phyloP scores from a whole-genome alignment of 495 filamentous ascomycete species.

The Extremus antarcticus region DNA sequence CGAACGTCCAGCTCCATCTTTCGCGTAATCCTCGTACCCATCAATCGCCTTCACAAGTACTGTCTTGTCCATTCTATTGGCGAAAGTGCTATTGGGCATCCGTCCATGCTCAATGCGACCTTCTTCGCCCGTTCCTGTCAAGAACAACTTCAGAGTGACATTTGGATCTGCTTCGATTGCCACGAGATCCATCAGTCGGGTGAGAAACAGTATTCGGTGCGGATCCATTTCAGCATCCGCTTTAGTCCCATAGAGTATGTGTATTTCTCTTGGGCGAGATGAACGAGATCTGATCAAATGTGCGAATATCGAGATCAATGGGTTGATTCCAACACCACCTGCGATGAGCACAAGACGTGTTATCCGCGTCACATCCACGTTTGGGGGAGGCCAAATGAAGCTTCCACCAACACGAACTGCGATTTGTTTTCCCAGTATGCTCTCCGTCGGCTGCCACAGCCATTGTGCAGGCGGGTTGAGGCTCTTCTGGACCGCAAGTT shows the following conservation, averaged over 20 bases:
- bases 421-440: slow-evolving; percentile 48
- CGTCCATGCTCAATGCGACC: slow-evolving; percentile 13
- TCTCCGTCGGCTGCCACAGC: slow-evolving; percentile 49
- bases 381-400: slow-evolving; percentile 63
- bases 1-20: slow-evolving; percentile 33
- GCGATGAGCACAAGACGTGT: slow-evolving; percentile 61
- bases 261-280: slow-evolving; percentile 17
- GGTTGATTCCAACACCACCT: slow-evolving; percentile 76
- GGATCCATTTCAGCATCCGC: slow-evolving; percentile 3
- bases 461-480: slow-evolving; percentile 61
- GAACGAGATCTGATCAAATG: slow-evolving; percentile 23
- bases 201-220: slow-evolving; percentile 27
- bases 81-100: slow-evolving; percentile 14
- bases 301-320: slow-evolving; percentile 32
- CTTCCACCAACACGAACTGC: slow-evolving; percentile 64
- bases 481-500: slow-evolving; percentile 62
- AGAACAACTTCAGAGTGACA: slow-evolving; percentile 16
- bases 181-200: slow-evolving; percentile 23
- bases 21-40: slow-evolving; percentile 31
- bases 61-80: slow-evolving; percentile 6
- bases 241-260: slow-evolving; percentile 31
- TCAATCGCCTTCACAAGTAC: slow-evolving; percentile 18
- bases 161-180: slow-evolving; percentile 3
- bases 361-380: slow-evolving; percentile 32
- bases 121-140: slow-evolving; percentile 10